phyloP scores from a whole-genome alignment of 2,329 filamentous ascomycete genomes.

The Xylariaceae sp. region DNA sequence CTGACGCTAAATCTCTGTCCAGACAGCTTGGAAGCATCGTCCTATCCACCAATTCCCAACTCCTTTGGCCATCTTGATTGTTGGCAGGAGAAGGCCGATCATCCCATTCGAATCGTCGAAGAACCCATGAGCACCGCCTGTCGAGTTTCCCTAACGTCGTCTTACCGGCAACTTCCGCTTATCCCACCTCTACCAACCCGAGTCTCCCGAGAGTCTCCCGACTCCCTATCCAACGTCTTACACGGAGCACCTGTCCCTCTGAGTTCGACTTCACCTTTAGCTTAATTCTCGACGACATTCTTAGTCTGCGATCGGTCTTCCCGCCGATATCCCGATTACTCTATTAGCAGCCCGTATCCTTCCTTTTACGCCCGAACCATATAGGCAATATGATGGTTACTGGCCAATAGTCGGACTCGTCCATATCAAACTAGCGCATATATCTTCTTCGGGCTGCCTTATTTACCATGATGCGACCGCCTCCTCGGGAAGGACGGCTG shows the following conservation, averaged over 20 bases:
- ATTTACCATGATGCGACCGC: constrained; percentile 51
- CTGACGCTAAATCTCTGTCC: background rate
- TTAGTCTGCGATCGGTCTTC: background rate
- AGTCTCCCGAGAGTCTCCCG: background rate
- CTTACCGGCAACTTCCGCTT: background rate
- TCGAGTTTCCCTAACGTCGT: background rate
- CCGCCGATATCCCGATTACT: background rate
- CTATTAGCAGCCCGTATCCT: background rate
- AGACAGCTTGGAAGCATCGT: background rate
- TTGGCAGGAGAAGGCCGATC: background rate
- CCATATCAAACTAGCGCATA: constrained; percentile 2
- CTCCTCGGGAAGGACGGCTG: constrained; percentile 49
- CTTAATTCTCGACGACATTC: background rate
- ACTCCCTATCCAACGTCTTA: background rate
- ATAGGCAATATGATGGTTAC: constrained; percentile 12
- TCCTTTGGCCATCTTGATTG: background rate
- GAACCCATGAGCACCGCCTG: background rate
- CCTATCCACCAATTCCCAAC: background rate
- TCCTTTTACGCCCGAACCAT: background rate
- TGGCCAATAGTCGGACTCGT: constrained; percentile 1
- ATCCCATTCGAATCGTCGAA: background rate
- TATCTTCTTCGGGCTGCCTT: constrained; percentile 20
- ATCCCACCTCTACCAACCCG: background rate
- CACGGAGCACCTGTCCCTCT: background rate
- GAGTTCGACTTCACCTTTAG: background rate